Base-by-base conservation (phyloP, 768 basidiomycete genomes). In the Boletus vermiculosoides region DNA sequence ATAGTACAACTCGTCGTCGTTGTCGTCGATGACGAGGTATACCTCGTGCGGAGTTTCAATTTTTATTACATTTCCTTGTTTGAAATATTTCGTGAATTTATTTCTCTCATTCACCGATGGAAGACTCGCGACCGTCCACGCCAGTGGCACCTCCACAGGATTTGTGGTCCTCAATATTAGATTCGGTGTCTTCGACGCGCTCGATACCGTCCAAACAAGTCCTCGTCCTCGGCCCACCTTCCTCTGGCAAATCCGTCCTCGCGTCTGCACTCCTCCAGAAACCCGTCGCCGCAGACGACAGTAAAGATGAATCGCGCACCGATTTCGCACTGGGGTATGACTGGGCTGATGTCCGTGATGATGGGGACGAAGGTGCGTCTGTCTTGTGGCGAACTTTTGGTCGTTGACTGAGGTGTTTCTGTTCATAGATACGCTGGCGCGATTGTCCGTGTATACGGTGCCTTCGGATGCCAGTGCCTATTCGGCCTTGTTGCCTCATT, bases 281-380 rank as follows among this genome's bases (percentile, higher is more conserved):
- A 70, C 76, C 82, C 12, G 66, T 71, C n/a, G 59, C 74, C 4
- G 62, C 76, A 50, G 83, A 85, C 55, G 83, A 82, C 55, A 75
- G 72, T 46, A 82, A 82, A 61, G 83, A 84, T 60, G 83, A 84
- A 57, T 78, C 82, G 45, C 79, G 79, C 54, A 76, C 77, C 9
- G 92, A 94, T 64, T 88, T 95, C 73, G 92, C 93, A 0, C 71
- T 98, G 62, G 94, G 94, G 39, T 98, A 95, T 68, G 90, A 95
- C 63, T 96, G 92, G 81, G 81, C 91, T 4, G 91, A 97, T 66
- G 83, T 97, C 28, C 78, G 86, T 50, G 94, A 98, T 65, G 95
- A 97, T 28, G 94, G 85, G 5, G 95, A 97, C 66, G 94, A 97
- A 84, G 95, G 95, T 88, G 57, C 58, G 84, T 73, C 34, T 20